Evolutionary conservation across 164 flowering plant genomes (phyloP), one percentile per base, ranked within the genome.

Genomic region (Magnolia kwangsiensis): DNA sequence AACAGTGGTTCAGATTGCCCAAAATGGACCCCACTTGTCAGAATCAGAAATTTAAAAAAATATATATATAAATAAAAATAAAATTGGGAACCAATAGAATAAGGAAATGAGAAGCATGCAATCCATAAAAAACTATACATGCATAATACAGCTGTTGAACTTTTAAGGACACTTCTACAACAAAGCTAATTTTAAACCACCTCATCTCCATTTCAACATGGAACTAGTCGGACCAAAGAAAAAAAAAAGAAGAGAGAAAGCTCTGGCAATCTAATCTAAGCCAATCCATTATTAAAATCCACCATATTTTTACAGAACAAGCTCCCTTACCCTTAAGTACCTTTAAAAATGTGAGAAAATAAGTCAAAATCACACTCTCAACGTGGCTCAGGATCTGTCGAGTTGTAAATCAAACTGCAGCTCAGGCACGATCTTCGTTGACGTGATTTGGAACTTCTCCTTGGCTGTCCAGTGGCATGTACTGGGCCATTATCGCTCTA

Each of bases 391-490:
- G 45, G 45, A 37, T 16, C 18, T 16, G 61, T 55, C 19, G 1
- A 16, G 61, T 55, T 37, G 7, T 5, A 37, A 37, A 4, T 37
- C 45, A 37, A 58, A 74, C 37, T 65, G 21, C 51, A 24, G 63
- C 73, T 75, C 78, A 79, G 51, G 82, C 75, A 51, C 49, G 80
- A 67, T 84, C 85, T 0, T 84, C 91, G 10, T 45, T 80, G 72
- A 83, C 80, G 68, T 89, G 92, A 76, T 87, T 89, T 67, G 88
- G 92, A n/a, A 88, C 84, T 78, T 88, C 96, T 8, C 78, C 72
- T 83, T 91, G 93, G 80, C 86, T 90, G 83, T 91, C 96, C 72
- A 91, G 83, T 55, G 96, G 96, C 96, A 91, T 91, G 84, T 90
- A 91, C 78, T 91, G 96, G 23, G 93, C 90, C 96, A 91, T 90